Percentiles rank a stretch among this genome's conserved stretches.
These are phyloP conservation scores for Rhizoclosmatium sp. DNA, from an alignment of 192 early-diverging fungal species.

Conservation along the genomic window DNA sequence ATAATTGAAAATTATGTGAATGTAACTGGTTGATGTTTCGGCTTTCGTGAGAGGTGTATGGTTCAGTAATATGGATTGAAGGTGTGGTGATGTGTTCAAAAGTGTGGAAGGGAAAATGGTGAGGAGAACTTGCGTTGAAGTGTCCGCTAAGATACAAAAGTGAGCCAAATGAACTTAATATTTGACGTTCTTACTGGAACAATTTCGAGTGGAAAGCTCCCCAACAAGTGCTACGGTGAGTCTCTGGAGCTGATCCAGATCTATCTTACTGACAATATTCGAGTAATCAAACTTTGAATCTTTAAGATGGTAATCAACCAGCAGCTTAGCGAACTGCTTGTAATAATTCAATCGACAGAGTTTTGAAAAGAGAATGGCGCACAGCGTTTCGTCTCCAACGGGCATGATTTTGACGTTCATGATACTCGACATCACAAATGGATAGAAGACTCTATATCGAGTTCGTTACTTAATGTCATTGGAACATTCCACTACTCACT, in stretches of 20 bases:
- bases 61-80: neutral
- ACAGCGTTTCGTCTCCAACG: neutral
- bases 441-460: too few relatives aligned
- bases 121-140: neutral
- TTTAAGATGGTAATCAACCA: slow-evolving; percentile 4
- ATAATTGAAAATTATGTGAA: neutral
- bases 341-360: slow-evolving; percentile 21
- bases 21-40: neutral
- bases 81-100: neutral
- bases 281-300: neutral
- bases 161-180: neutral
- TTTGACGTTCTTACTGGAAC: neutral
- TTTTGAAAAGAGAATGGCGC: neutral
- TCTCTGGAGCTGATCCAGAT: slow-evolving; percentile 8
- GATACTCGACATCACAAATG: too few relatives aligned
- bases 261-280: neutral
- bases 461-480: too few relatives aligned
- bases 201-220: neutral
- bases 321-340: neutral
- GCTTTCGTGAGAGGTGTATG: neutral
- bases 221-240: neutral
- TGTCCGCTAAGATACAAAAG: neutral
- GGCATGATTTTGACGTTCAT: too few relatives aligned
- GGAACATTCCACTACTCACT: neutral
- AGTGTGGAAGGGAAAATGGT: neutral